phyloP scores from a whole-genome alignment of 306 rosid species.

The Leucaena leucocephala region DNA sequence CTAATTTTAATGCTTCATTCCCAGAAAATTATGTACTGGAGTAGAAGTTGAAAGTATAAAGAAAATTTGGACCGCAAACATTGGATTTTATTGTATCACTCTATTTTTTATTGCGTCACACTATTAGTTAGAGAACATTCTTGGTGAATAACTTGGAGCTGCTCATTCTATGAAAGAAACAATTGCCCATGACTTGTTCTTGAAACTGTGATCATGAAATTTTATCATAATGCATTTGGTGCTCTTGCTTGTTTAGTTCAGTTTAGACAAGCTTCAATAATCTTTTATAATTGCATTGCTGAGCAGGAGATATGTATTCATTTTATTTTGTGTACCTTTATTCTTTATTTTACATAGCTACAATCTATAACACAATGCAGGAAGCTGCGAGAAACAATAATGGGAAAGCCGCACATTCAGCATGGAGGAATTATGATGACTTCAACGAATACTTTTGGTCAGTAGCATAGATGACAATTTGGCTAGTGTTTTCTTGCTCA shows the following conservation, averaged over 20 bases:
- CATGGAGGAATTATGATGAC: conserved; percentile 97
- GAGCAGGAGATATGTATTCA: neutral
- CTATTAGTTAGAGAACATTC: neutral
- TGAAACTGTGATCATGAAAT: neutral
- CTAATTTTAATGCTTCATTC: neutral
- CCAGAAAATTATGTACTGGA: neutral
- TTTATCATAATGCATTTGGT: neutral
- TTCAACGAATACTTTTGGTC: conserved; percentile 98
- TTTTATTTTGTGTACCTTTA: neutral
- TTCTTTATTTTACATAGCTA: conserved; percentile 7
- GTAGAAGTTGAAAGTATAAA: neutral
- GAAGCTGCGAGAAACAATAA: conserved; percentile 70
- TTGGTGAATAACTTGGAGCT: neutral
- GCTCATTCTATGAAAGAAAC: neutral
- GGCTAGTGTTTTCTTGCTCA: conserved; percentile 20
- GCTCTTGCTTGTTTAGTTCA: conserved; percentile 1
- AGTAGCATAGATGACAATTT: conserved; percentile 36
- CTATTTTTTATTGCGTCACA: neutral
- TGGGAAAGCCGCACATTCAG: conserved; percentile 97
- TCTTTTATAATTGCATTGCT: neutral
- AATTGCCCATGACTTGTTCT: neutral
- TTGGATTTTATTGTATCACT: neutral
- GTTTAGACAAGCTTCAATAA: neutral
- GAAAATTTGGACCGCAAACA: neutral
- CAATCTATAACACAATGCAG: conserved; percentile 44